Percentiles rank a stretch among this genome's conserved stretches.
phyloP scores from a whole-genome alignment of 2,329 filamentous ascomycete genomes.

The Verticillium nubilum region DNA sequence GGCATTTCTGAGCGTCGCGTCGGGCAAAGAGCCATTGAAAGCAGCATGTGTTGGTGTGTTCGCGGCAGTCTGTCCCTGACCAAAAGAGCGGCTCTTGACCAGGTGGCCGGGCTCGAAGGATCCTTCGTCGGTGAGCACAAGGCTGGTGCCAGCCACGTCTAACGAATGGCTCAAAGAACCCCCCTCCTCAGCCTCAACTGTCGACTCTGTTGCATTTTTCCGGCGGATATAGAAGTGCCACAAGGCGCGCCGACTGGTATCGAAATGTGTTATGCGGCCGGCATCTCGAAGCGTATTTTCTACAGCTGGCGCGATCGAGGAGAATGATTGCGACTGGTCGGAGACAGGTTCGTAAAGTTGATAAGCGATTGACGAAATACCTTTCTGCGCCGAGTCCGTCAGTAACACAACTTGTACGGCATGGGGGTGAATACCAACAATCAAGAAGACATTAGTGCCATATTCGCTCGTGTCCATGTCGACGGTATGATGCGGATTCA shows the following conservation, averaged over 20 bases:
- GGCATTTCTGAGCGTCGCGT: slow-evolving; percentile 25
- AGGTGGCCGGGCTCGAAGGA: slow-evolving; percentile 43
- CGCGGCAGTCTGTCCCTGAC: slow-evolving; percentile 14
- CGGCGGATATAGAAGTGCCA: slow-evolving; percentile 49
- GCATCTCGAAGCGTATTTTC: slow-evolving; percentile 45
- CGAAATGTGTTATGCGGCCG: slow-evolving; percentile 49
- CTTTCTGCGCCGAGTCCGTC: slow-evolving; percentile 35
- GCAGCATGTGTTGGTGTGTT: slow-evolving; percentile 43
- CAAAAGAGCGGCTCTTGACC: slow-evolving; percentile 34
- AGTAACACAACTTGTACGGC: slow-evolving; percentile 2
- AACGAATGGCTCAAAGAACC: slow-evolving; percentile 31
- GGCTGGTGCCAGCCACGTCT: slow-evolving; percentile 36
- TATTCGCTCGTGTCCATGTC: slow-evolving; percentile 61
- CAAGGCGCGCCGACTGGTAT: slow-evolving; percentile 41
- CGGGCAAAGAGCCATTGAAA: slow-evolving; percentile 32
- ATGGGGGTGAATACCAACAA: slow-evolving; percentile 37
- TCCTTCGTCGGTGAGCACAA: slow-evolving; percentile 43
- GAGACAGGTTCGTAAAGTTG: slow-evolving; percentile 47
- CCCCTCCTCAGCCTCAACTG: slow-evolving; percentile 12
- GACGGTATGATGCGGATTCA: slow-evolving; percentile 24
- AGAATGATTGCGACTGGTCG: slow-evolving; percentile 37
- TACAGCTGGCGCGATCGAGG: slow-evolving; percentile 42
- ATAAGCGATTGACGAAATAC: slow-evolving; percentile 49
- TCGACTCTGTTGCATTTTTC: slow-evolving; percentile 26
- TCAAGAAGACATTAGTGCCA: slow-evolving; percentile 55